These are phyloP conservation scores for Coemansia sp. DNA, from an alignment of 192 early-diverging fungal genomes.

Conservation along the genomic window DNA sequence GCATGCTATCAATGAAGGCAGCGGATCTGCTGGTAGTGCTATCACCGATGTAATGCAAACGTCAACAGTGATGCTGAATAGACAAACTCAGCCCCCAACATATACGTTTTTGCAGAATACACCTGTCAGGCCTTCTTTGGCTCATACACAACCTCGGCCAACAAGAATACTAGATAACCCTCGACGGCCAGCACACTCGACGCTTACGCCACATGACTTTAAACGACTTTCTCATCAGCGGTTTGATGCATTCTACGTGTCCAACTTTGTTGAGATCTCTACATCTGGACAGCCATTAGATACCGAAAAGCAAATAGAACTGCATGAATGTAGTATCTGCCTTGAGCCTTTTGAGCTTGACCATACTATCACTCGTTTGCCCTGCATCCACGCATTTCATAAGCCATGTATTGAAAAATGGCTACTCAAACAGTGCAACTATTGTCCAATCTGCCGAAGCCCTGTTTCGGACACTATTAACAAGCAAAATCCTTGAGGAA, in stretches of 20 bases:
- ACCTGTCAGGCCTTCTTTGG: neutral
- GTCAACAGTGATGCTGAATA: neutral
- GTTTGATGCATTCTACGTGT: neutral
- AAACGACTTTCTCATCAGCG: neutral
- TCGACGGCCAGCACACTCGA: neutral
- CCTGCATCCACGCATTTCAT: slow-evolving; percentile 10
- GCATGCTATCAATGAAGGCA: neutral
- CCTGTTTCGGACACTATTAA: neutral
- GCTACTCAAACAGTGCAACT: slow-evolving; percentile 1
- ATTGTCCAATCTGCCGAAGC: slow-evolving; percentile 6
- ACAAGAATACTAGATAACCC: neutral
- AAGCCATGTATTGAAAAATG: slow-evolving; percentile 3
- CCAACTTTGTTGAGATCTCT: neutral
- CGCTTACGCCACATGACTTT: neutral
- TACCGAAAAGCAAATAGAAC: neutral
- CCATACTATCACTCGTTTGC: slow-evolving; percentile 3
- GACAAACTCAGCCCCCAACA: neutral
- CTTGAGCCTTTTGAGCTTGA: neutral
- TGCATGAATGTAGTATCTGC: slow-evolving; percentile 10
- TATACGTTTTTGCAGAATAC: neutral
- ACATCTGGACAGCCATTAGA: neutral
- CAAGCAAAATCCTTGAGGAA: neutral
- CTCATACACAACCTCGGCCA: neutral
- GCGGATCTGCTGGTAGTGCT: neutral
- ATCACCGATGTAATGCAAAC: neutral